phyloP scores from a whole-genome alignment of 2,329 filamentous ascomycete species.

The Falciphora oryzae region DNA sequence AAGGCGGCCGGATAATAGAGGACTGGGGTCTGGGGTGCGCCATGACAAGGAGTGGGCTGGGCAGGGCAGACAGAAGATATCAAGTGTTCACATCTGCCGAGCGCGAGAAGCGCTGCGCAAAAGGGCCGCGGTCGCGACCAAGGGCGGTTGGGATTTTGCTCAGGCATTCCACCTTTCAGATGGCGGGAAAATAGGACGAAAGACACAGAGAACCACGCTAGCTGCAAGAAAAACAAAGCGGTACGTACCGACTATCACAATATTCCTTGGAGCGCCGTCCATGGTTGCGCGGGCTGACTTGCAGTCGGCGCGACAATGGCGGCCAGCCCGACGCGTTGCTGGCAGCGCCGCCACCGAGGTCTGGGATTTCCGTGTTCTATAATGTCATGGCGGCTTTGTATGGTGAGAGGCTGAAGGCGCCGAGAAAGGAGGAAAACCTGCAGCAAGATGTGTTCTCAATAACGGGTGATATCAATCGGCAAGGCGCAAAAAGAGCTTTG shows the following conservation, averaged over 20 bases:
- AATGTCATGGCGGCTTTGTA: not conserved
- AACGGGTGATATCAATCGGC: not conserved
- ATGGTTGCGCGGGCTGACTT: slow-evolving; percentile 13
- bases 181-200: not conserved
- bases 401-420: no score
- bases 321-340: not conserved
- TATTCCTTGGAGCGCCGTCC: slow-evolving; percentile 28
- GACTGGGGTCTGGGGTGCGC: no score
- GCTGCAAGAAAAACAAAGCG: not conserved
- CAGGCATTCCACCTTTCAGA: not conserved
- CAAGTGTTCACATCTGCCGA: not conserved
- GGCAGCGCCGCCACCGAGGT: not conserved
- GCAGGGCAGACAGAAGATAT: no score
- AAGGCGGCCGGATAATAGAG: not conserved
- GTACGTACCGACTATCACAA: slow-evolving; percentile 41
- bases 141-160: not conserved
- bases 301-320: no score
- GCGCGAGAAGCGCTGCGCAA: not conserved
- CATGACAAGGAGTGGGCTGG: no score
- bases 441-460: not conserved
- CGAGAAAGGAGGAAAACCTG: not conserved
- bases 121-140: not conserved
- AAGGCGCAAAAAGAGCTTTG: not conserved
- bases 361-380: not conserved
- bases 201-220: not conserved